phyloP scores from a whole-genome alignment of 1,284 basidiomycete genomes.

The Microbotryum violaceum region DNA sequence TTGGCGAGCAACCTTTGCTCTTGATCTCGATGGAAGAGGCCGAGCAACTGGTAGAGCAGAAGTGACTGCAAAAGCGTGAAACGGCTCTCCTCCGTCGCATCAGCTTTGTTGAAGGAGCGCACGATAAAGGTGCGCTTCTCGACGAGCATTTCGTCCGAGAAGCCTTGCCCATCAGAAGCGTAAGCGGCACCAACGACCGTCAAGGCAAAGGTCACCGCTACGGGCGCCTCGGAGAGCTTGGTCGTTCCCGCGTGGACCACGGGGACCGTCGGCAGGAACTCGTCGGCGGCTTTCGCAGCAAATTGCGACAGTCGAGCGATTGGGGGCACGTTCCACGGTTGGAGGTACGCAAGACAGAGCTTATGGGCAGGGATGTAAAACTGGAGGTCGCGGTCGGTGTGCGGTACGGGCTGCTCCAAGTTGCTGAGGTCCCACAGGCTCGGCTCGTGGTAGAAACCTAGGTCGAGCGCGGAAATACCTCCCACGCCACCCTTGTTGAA shows the following conservation, averaged over 20 bases:
- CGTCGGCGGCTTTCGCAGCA: constrained; percentile 14
- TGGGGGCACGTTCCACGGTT: constrained; percentile 17
- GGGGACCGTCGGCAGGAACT: constrained; percentile 20
- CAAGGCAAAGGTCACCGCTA: constrained; percentile 25
- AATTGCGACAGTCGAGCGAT: constrained; percentile 21
- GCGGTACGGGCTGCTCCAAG: not conserved
- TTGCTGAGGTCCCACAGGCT: constrained; percentile 12
- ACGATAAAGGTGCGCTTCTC: constrained; percentile 31
- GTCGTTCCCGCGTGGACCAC: constrained; percentile 21
- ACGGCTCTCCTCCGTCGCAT: constrained; percentile 10
- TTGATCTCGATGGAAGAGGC: constrained; percentile 30
- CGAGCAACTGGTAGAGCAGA: constrained; percentile 30
- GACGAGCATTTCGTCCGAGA: constrained; percentile 29
- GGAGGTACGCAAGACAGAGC: constrained; percentile 13
- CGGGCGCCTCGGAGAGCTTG: constrained; percentile 11
- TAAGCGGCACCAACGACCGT: constrained; percentile 26
- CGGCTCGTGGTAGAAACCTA: constrained; percentile 27
- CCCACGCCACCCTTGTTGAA: constrained; percentile 32
- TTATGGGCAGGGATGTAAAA: constrained; percentile 15
- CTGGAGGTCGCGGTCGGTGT: constrained; percentile 5
- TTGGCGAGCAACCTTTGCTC: constrained; percentile 29
- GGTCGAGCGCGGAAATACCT: constrained; percentile 29
- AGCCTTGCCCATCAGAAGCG: constrained; percentile 21
- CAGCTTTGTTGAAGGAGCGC: constrained; percentile 18
- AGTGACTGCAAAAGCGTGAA: constrained; percentile 24